Percentiles rank a stretch among this genome's conserved stretches.
phyloP scores from a whole-genome alignment of 2,329 filamentous ascomycete genomes.

The Exophiala sideris region DNA sequence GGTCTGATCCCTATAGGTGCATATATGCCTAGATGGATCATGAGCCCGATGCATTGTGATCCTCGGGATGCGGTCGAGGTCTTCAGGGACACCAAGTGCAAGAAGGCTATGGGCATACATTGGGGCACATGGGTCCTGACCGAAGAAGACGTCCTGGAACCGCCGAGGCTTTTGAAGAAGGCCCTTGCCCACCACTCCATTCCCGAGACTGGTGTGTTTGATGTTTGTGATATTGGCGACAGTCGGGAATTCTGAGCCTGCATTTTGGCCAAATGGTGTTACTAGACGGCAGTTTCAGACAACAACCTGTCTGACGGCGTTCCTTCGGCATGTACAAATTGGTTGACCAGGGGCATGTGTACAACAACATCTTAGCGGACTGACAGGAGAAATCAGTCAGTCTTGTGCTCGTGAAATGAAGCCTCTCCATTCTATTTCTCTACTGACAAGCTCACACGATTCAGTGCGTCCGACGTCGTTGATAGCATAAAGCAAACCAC shows the following conservation, averaged over 20 bases:
- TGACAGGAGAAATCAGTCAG: too few species aligned
- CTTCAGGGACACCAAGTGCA: slow-evolving; percentile 77
- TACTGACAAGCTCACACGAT: background rate
- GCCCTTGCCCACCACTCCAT: slow-evolving; percentile 61
- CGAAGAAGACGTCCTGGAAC: slow-evolving; percentile 79
- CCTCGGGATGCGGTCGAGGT: slow-evolving; percentile 87
- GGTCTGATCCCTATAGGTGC: slow-evolving; percentile 92
- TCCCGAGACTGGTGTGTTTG: slow-evolving; percentile 71
- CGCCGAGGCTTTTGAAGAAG: slow-evolving; percentile 67
- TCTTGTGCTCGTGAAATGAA: too few species aligned
- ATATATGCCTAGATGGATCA: slow-evolving; percentile 63
- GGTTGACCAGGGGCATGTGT: too few species aligned
- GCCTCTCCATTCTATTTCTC: too few species aligned
- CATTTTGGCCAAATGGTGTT: too few species aligned
- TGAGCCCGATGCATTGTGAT: slow-evolving; percentile 80
- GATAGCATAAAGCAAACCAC: background rate
- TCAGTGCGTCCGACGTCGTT: background rate
- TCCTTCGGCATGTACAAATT: too few species aligned
- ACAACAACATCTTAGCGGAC: too few species aligned
- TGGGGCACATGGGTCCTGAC: slow-evolving; percentile 90
- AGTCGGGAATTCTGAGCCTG: slow-evolving; percentile 65
- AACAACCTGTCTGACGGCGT: too few species aligned
- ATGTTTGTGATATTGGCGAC: slow-evolving; percentile 80
- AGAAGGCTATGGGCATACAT: slow-evolving; percentile 78
- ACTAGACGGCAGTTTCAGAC: too few species aligned